These are phyloP conservation scores for Peniophora sp. DNA, from an alignment of 1,284 basidiomycete species.

Conservation along the genomic window DNA sequence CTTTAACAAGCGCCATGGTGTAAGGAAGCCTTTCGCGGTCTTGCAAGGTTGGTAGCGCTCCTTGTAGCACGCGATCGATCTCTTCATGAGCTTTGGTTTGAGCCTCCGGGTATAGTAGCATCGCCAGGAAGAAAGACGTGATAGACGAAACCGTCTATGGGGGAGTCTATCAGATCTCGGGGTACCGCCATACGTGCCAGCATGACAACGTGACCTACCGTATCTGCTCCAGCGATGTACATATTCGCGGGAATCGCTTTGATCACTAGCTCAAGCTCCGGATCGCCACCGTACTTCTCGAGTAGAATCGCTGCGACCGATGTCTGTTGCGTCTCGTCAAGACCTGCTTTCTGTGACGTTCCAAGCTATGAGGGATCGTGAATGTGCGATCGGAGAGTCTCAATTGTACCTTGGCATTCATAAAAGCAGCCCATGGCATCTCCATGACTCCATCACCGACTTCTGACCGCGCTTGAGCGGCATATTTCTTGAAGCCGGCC, in stretches of 20 bases:
- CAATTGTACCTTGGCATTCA: neutral
- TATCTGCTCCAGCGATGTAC: neutral
- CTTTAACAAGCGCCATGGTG: constrained; percentile 10
- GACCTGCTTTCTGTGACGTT: too few relatives aligned
- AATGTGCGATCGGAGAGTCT: too few relatives aligned
- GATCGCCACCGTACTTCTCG: too few relatives aligned
- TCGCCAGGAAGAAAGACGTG: constrained; percentile 10
- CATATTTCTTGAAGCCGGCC: neutral
- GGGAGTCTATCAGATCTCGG: neutral
- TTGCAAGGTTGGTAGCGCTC: constrained; percentile 9
- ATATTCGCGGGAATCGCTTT: neutral
- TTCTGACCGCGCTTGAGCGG: neutral
- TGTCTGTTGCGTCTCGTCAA: too few relatives aligned
- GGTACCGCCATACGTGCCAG: too few relatives aligned
- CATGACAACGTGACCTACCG: neutral
- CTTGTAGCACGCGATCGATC: constrained; percentile 10
- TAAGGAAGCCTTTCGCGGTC: constrained; percentile 10
- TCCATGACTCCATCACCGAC: neutral
- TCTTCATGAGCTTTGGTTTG: constrained; percentile 10
- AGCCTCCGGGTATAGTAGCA: constrained; percentile 11
- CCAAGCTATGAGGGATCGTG: too few relatives aligned
- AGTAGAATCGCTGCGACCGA: too few relatives aligned
- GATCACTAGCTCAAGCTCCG: neutral
- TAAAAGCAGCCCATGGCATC: neutral
- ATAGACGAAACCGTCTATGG: neutral